phyloP scores from a whole-genome alignment of 1,139 yeast genomes.

The Protomyces inundatus region DNA sequence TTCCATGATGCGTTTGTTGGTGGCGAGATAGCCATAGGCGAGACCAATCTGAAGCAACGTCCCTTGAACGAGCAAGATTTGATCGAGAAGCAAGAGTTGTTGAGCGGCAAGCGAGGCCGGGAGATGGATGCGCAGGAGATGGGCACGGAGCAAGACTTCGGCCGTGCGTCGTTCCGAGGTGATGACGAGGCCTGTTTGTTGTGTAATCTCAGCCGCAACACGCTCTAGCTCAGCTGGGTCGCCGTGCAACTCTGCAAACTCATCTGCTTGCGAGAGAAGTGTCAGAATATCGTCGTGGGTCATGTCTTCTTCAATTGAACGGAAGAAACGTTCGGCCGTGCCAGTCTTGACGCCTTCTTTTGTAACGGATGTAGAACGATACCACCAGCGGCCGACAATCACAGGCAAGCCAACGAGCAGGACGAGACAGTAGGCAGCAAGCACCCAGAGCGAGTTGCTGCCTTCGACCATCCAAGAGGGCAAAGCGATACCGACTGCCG shows the following conservation, averaged over 20 bases:
- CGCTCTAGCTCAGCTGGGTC: neutral
- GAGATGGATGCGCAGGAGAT: neutral
- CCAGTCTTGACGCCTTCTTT: conserved; percentile 75
- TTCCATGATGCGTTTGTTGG: conserved; percentile 57
- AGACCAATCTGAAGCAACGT: conserved; percentile 79
- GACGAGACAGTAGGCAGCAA: conserved; percentile 61
- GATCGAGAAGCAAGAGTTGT: conserved; percentile 45
- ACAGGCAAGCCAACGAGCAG: conserved; percentile 76
- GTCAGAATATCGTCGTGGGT: conserved; percentile 54
- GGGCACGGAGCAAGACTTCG: conserved; percentile 15
- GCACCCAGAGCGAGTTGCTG: conserved; percentile 60
- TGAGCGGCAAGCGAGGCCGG: conserved; percentile 40
- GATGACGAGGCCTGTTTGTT: neutral
- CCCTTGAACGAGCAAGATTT: conserved; percentile 53
- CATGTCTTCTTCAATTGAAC: conserved; percentile 68
- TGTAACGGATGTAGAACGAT: conserved; percentile 70
- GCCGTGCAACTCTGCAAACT: conserved; percentile 42
- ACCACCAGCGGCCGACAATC: conserved; percentile 83
- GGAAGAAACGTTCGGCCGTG: conserved; percentile 62
- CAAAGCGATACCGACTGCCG: conserved; percentile 93
- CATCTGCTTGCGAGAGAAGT: conserved; percentile 60
- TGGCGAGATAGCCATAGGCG: conserved; percentile 66
- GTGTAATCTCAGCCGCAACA: neutral
- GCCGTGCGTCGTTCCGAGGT: neutral
- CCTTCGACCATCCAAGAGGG: conserved; percentile 91